phyloP scores from a whole-genome alignment of 176 grass and related monocot species.

The Aegilops longissima region DNA sequence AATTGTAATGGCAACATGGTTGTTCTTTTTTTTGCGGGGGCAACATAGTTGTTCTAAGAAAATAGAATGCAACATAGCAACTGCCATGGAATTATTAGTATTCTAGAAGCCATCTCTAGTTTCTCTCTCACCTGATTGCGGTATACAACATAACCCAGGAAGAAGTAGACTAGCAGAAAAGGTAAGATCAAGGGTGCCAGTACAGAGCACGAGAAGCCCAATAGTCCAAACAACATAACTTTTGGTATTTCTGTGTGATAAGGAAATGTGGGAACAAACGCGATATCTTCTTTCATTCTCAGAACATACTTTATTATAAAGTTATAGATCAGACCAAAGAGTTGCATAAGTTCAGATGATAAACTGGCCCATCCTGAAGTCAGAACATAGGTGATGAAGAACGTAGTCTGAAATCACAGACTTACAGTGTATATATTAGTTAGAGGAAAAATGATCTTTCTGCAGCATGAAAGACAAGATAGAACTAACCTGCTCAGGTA shows the following conservation, averaged over 20 bases:
- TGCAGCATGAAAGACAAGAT: constrained; percentile 19
- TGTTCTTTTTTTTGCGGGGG: background rate
- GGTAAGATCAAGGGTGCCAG: constrained; percentile 87
- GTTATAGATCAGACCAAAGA: constrained; percentile 79
- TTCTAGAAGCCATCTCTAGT: background rate
- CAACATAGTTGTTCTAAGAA: background rate
- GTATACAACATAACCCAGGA: constrained; percentile 89
- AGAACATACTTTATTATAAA: constrained; percentile 76
- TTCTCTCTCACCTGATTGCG: constrained; percentile 79
- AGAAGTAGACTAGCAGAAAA: constrained; percentile 92
- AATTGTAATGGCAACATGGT: background rate
- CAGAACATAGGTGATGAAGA: constrained; percentile 97
- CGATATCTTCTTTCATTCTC: constrained; percentile 56
- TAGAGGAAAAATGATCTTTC: background rate
- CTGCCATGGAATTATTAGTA: background rate
- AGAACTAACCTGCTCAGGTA: constrained; percentile 68
- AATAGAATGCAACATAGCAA: background rate
- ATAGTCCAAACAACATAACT: constrained; percentile 77
- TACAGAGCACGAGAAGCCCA: constrained; percentile 88
- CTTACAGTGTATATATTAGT: constrained; percentile 15
- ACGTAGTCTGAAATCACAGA: constrained; percentile 69
- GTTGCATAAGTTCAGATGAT: constrained; percentile 85
- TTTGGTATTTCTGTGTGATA: constrained; percentile 96
- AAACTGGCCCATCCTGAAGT: constrained; percentile 99
- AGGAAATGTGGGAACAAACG: constrained; percentile 66